Base-by-base conservation (phyloP, 176 grass and related monocot genomes). In the Musa troglodytarum region DNA sequence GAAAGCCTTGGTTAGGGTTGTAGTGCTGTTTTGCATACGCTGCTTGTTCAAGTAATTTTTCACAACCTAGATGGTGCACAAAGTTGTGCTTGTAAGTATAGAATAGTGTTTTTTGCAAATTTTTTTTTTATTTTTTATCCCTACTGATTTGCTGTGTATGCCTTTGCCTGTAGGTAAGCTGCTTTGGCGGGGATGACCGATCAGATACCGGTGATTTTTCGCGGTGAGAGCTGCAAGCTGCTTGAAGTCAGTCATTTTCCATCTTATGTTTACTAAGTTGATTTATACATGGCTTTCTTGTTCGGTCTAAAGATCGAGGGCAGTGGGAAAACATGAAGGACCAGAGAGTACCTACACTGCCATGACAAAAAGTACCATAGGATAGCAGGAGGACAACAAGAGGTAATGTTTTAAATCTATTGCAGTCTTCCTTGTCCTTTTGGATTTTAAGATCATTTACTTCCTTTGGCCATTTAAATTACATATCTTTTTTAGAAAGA, bases 161-260 rank as follows among this genome's bases (percentile, higher is more conserved):
- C 15, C 15, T 10, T 23, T 53, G 7, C 17, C 68, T 68, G 52
- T 65, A 93, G 90, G 85, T 93, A 52, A 89, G 90, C 87, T 89
- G 87, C 82, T 93, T 83, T 83, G 90, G 87, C 63, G 90, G 75
- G 4, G 87, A 93, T 54, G 74, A 43, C 28, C 53, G 79, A 25
- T 89, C 90, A 54, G 90, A 93, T 79, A 89, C 87, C 5, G 84
- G 90, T n/a, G 90, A 93, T 52, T 83, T 89, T 65, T 93, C 87
- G 90, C 79, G 80, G 90, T 93, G 63, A 63, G 71, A 50, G 63
- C 71, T 65, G 17, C 17, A 21, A 77, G 71, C 57, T 17, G 74
- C 53, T 69, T 65, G 50, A 21, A 76, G 43, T 21, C 13, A 9
- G 76, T 24, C 19, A 74, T 54, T 49, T 52, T 2, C 56, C 65